Evolutionary conservation across 257 asterid species (phyloP).

Genomic region (Phtheirospermum japonicum): DNA sequence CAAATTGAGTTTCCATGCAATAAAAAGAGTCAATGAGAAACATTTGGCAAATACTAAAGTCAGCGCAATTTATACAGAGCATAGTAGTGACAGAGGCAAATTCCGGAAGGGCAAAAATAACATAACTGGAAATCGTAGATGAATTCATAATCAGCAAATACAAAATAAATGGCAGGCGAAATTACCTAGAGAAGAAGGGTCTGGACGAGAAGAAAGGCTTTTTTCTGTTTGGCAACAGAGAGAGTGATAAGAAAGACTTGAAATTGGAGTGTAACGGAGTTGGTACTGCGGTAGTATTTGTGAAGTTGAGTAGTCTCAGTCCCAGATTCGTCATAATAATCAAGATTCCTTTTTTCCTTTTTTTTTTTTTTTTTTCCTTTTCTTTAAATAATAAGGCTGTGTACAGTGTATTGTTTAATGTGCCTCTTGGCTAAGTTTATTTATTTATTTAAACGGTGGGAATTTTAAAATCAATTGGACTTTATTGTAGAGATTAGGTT

Average conservation of each 20-base stretch:
- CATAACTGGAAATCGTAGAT: too few relatives aligned
- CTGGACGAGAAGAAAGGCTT: conserved; percentile 18
- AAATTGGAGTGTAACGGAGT: conserved; percentile 23
- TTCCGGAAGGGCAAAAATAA: too few relatives aligned
- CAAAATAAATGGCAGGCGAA: not conserved
- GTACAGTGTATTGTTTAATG: too few relatives aligned
- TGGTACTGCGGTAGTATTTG: not conserved
- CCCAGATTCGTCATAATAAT: conserved; percentile 26
- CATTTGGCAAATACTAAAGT: not conserved
- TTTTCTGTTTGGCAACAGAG: conserved; percentile 1
- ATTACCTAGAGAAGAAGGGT: conserved; percentile 35
- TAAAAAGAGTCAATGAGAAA: conserved; percentile 4
- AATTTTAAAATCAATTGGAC: too few relatives aligned
- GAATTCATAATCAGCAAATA: not conserved
- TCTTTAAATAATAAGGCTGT: too few relatives aligned
- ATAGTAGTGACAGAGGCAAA: too few relatives aligned
- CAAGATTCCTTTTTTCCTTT: too few relatives aligned
- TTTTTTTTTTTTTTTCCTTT: too few relatives aligned
- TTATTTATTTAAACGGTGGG: too few relatives aligned
- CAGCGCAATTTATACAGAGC: too few relatives aligned
- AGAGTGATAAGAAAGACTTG: conserved; percentile 21
- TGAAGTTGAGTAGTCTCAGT: conserved; percentile 26
- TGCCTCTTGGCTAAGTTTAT: too few relatives aligned
- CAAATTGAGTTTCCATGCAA: not conserved
- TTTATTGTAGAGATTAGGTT: too few relatives aligned